Evolutionary conservation across 257 asterid species (phyloP).

Genomic region (Solanum chilense): DNA sequence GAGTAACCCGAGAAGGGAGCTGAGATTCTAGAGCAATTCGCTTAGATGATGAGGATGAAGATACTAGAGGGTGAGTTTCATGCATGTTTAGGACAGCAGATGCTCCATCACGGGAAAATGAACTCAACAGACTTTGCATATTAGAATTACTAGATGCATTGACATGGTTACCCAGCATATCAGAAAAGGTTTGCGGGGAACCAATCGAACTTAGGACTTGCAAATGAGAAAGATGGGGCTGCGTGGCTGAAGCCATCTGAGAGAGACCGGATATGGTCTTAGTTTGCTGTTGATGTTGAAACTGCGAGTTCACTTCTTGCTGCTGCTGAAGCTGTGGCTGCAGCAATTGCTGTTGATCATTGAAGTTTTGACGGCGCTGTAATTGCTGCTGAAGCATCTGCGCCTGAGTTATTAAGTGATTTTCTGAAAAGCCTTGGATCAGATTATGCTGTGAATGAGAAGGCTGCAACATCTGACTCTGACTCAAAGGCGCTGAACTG

Average conservation of each 20-base stretch:
- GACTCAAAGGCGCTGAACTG: conserved; percentile 42
- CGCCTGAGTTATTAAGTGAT: conserved; percentile 50
- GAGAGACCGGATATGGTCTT: conserved; percentile 29
- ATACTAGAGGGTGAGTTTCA: conserved; percentile 35
- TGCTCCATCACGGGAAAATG: conserved; percentile 55
- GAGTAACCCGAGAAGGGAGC: conserved; percentile 41
- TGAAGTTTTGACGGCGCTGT: conserved; percentile 32
- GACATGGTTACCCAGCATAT: conserved; percentile 43
- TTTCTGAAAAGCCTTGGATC: conserved; percentile 50
- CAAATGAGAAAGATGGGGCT: conserved; percentile 43
- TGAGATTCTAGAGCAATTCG: conserved; percentile 68
- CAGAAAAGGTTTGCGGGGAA: conserved; percentile 57
- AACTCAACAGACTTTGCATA: conserved; percentile 51
- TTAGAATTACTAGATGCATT: conserved; percentile 37
- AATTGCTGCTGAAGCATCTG: conserved; percentile 69
- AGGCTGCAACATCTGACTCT: conserved; percentile 58
- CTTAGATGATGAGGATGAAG: conserved; percentile 62
- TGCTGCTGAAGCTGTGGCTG: conserved; percentile 30
- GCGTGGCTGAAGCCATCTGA: conserved; percentile 29
- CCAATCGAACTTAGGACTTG: conserved; percentile 34
- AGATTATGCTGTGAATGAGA: conserved; percentile 46
- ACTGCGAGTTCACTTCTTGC: conserved; percentile 34
- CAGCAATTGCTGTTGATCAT: conserved; percentile 36
- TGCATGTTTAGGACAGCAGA: conserved; percentile 33
- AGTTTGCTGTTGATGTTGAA: conserved; percentile 39